These are phyloP conservation scores for Aureobasidium musti DNA, from an alignment of 2,329 filamentous ascomycete genomes.

Conservation along the genomic window DNA sequence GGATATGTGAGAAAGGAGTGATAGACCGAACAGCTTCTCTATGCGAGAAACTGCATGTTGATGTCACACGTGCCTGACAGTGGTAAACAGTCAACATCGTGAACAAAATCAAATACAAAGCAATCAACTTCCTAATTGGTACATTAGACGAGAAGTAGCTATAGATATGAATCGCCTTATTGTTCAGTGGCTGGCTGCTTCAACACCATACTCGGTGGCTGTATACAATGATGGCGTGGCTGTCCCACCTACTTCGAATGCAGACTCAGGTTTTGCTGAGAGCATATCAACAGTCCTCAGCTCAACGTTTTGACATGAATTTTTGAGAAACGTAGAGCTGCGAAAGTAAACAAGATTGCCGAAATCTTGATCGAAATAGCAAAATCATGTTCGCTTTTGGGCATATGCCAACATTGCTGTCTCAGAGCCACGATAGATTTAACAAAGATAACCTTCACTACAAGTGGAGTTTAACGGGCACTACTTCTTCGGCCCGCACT, in stretches of 20 bases:
- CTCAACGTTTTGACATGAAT: not conserved
- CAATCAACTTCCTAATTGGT: not conserved
- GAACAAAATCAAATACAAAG: not conserved
- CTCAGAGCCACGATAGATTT: slow-evolving; percentile 18
- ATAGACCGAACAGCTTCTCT: not conserved
- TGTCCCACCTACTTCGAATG: not conserved
- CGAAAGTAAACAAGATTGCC: not conserved
- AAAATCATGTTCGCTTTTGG: slow-evolving; percentile 17
- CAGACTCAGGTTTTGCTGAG: not conserved
- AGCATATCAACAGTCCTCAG: not conserved
- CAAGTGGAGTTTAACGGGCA: slow-evolving; percentile 19
- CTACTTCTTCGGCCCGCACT: slow-evolving; percentile 21
- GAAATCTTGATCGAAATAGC: not conserved
- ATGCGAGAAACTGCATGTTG: not conserved
- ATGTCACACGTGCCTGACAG: not conserved
- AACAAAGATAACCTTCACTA: slow-evolving; percentile 11
- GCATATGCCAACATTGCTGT: not conserved
- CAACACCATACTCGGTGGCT: slow-evolving; percentile 1
- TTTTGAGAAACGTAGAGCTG: not conserved
- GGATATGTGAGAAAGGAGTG: not conserved
- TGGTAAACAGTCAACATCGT: not conserved
- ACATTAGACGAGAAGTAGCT: not conserved
- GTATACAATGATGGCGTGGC: slow-evolving; percentile 15
- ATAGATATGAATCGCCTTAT: not conserved
- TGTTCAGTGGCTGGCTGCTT: not conserved